Percentiles rank a stretch among this genome's conserved stretches.
phyloP scores from a whole-genome alignment of 1,284 basidiomycete species.

The Cryptococcus sp. region DNA sequence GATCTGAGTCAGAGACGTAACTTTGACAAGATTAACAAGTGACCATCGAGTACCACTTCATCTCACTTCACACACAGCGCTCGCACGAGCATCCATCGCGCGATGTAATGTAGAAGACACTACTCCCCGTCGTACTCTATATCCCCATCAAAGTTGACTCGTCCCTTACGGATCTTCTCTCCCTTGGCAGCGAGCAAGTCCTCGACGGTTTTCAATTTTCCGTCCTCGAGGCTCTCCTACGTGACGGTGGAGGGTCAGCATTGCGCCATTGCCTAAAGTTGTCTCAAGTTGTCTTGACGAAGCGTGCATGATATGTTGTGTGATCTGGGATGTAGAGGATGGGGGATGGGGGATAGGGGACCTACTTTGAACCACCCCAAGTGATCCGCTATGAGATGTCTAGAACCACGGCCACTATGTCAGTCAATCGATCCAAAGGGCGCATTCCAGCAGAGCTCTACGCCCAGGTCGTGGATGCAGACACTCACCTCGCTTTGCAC shows the following conservation, averaged over 20 bases:
- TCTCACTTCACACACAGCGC: no score
- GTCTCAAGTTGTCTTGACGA: background rate
- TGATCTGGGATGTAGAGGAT: background rate
- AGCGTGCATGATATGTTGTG: background rate
- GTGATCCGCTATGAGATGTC: constrained; percentile 87
- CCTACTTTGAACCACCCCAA: constrained; percentile 77
- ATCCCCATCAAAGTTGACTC: constrained; percentile 56
- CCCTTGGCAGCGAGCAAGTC: constrained; percentile 75
- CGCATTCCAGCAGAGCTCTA: background rate
- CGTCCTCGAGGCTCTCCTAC: constrained; percentile 63
- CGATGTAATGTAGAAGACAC: no score
- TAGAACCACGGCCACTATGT: constrained; percentile 36
- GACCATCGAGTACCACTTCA: no score
- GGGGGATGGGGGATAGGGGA: constrained; percentile 1
- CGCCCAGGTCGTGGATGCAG: no score
- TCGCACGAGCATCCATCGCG: no score
- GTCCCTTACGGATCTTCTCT: constrained; percentile 69
- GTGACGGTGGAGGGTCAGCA: constrained; percentile 26
- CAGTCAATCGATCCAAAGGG: background rate
- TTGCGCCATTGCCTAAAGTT: background rate
- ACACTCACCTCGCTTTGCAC: constrained; percentile 77
- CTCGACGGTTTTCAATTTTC: constrained; percentile 74
- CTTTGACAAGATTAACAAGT: no score
- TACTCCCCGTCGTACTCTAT: constrained; percentile 51
- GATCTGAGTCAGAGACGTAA: no score